phyloP scores from a whole-genome alignment of 1,284 basidiomycete genomes.

The Heterobasidion annosum region DNA sequence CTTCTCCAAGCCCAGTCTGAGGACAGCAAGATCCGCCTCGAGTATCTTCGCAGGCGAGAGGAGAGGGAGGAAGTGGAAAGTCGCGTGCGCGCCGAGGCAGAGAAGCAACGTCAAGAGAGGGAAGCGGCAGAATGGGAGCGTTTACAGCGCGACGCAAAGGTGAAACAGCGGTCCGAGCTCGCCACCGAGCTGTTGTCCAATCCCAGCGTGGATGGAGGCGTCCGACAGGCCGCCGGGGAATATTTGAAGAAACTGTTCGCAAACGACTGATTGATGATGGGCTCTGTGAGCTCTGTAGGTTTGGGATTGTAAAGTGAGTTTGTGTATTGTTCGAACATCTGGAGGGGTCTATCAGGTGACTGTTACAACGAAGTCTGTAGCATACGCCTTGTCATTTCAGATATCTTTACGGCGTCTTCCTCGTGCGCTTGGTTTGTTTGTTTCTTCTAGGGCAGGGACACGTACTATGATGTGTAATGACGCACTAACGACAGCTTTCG shows the following conservation, averaged over 20 bases:
- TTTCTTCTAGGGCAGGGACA: too few species aligned
- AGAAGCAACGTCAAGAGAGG: slow-evolving; percentile 24
- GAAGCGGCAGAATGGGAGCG: slow-evolving; percentile 45
- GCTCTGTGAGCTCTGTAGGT: neutral
- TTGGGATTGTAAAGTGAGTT: too few species aligned
- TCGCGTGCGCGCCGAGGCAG: slow-evolving; percentile 33
- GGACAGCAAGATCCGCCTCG: slow-evolving; percentile 30
- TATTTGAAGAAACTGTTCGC: slow-evolving; percentile 54
- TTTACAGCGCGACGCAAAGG: slow-evolving; percentile 36
- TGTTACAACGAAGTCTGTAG: too few species aligned
- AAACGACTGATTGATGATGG: slow-evolving; percentile 8
- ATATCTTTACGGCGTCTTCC: too few species aligned
- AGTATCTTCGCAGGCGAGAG: slow-evolving; percentile 52
- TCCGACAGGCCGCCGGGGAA: slow-evolving; percentile 58
- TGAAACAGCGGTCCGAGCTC: slow-evolving; percentile 51
- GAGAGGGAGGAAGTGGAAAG: slow-evolving; percentile 54
- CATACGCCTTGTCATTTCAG: too few species aligned
- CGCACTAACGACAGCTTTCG: too few species aligned
- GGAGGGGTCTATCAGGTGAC: too few species aligned
- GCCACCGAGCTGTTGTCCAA: slow-evolving; percentile 56
- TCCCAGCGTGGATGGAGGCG: slow-evolving; percentile 39
- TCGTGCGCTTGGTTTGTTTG: too few species aligned
- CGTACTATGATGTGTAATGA: too few species aligned
- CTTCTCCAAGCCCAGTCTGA: slow-evolving; percentile 27
- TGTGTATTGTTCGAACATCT: too few species aligned